Evolutionary conservation across 495 filamentous ascomycete species (phyloP).

Genomic region (Trichocladium uniseriatum): DNA sequence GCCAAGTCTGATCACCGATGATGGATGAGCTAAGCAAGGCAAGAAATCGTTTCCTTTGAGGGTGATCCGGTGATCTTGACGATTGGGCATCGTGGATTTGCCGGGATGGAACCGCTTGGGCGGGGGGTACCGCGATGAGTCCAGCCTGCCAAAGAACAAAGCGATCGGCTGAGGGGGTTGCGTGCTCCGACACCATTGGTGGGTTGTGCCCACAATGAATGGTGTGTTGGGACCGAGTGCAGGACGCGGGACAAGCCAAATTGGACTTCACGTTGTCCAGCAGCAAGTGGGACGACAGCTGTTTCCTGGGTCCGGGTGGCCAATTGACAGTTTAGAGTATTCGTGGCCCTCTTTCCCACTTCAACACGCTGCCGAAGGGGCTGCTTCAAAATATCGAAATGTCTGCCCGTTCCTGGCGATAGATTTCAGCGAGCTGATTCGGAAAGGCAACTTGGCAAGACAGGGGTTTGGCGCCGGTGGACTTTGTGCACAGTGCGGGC

Average conservation of each 20-base stretch:
- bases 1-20: too few species aligned
- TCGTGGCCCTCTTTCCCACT: too few species aligned
- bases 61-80: slow-evolving; percentile 18
- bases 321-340: too few species aligned
- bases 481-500: too few species aligned
- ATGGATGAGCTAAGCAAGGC: not conserved
- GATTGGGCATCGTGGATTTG: slow-evolving; percentile 11
- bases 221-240: slow-evolving; percentile 1
- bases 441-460: too few species aligned
- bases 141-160: slow-evolving; percentile 9
- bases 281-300: not conserved
- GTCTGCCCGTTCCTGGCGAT: too few species aligned
- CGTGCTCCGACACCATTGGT: slow-evolving; percentile 14
- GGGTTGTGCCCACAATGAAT: not conserved
- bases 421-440: too few species aligned
- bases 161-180: slow-evolving; percentile 18
- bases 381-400: too few species aligned
- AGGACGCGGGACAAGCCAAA: slow-evolving; percentile 3
- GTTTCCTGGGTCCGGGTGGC: too few species aligned
- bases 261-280: not conserved
- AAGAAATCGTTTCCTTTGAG: not conserved
- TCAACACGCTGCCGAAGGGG: too few species aligned
- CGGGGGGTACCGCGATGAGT: slow-evolving; percentile 4
- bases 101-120: slow-evolving; percentile 1
- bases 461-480: too few species aligned